Evolutionary conservation across 805 yeast genomes (phyloP).

Genomic region (Novakomyces olei): DNA sequence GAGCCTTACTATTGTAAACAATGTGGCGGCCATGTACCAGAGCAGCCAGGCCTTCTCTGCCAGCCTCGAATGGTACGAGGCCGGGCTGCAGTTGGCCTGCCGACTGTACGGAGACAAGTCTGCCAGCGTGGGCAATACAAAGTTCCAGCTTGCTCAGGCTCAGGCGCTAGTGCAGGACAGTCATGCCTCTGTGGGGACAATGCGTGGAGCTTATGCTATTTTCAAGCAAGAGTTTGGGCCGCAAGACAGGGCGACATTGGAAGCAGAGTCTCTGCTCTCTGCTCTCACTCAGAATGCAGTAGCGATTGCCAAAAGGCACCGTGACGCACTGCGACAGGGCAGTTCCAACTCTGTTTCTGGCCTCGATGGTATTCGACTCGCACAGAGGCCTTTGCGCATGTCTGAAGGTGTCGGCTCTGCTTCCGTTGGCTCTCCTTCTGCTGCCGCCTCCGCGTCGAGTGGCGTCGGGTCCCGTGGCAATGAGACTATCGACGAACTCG

Average conservation of each 20-base stretch:
- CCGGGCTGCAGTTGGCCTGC: constrained; percentile 30
- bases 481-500: too few species aligned
- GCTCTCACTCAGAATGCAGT: constrained; percentile 31
- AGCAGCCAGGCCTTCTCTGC: constrained; percentile 25
- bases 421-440: too few species aligned
- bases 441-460: too few species aligned
- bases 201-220: constrained; percentile 32
- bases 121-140: constrained; percentile 39
- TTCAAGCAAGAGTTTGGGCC: constrained; percentile 42
- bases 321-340: too few species aligned
- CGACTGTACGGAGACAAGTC: constrained; percentile 34
- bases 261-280: constrained; percentile 40
- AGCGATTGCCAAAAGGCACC: too few species aligned
- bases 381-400: too few species aligned
- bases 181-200: constrained; percentile 33
- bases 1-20: constrained; percentile 35
- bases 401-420: too few species aligned
- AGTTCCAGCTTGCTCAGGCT: constrained; percentile 47
- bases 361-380: too few species aligned
- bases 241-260: constrained; percentile 43
- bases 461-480: too few species aligned
- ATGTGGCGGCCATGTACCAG: constrained; percentile 38
- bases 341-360: too few species aligned
- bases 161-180: constrained; percentile 31
- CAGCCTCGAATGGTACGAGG: constrained; percentile 31